Evolutionary conservation across 129 eudicot genomes (phyloP).

Genomic region (Arctium minus): DNA sequence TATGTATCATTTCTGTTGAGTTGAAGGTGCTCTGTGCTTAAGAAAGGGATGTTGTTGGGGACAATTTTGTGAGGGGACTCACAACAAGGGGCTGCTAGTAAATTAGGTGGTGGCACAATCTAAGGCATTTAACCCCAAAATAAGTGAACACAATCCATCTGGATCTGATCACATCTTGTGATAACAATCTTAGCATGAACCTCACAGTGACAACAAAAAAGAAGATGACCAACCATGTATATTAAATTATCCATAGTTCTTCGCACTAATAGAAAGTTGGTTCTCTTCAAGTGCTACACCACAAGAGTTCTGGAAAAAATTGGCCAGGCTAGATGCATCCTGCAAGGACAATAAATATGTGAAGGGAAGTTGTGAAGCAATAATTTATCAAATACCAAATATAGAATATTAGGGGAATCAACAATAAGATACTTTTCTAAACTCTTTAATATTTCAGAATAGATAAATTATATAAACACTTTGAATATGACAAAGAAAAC

Average conservation of each 20-base stretch:
- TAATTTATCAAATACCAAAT: too few species aligned
- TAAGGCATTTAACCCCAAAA: neutral
- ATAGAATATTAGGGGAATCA: too few species aligned
- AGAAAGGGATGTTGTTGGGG: too few species aligned
- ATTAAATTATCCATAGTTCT: conserved; percentile 93
- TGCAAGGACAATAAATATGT: conserved; percentile 30
- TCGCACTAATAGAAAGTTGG: conserved; percentile 89
- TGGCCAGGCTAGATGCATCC: conserved; percentile 72
- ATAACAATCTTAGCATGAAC: neutral
- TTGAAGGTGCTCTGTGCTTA: too few species aligned
- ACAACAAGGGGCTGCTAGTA: too few species aligned
- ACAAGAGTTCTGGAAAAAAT: conserved; percentile 63
- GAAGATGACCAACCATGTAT: conserved; percentile 56
- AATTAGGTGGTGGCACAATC: too few species aligned
- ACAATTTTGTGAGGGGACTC: too few species aligned
- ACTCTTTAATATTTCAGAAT: too few species aligned
- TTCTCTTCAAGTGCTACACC: conserved; percentile 77
- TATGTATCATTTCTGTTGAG: too few species aligned
- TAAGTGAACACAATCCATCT: neutral
- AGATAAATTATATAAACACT: too few species aligned
- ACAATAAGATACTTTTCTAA: too few species aligned
- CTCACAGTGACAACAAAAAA: neutral
- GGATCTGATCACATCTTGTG: neutral
- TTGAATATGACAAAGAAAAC: too few species aligned
- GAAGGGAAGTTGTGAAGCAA: neutral